Evolutionary conservation across 2,329 filamentous ascomycete species (phyloP).

Genomic region (Penicillium sp.): DNA sequence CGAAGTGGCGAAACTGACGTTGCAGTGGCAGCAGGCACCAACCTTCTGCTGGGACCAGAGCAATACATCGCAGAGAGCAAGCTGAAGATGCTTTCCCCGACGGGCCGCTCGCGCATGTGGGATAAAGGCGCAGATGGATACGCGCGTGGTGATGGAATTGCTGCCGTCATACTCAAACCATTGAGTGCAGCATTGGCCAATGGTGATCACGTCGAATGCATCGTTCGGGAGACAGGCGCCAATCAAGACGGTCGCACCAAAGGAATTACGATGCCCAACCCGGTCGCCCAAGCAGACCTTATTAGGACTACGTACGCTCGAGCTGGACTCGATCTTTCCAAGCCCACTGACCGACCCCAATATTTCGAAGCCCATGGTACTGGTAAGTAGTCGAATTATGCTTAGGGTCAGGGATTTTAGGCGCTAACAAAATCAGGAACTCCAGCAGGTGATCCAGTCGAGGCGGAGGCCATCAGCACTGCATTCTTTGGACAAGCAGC

Average conservation of each 20-base stretch:
- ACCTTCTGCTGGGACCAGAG: slow-evolving; percentile 24
- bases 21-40: slow-evolving; percentile 20
- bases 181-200: slow-evolving; percentile 42
- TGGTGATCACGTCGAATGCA: slow-evolving; percentile 39
- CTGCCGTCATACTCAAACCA: slow-evolving; percentile 45
- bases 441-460: slow-evolving; percentile 20
- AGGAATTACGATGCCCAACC: slow-evolving; percentile 32
- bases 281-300: slow-evolving; percentile 32
- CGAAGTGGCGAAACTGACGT: slow-evolving; percentile 23
- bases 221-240: slow-evolving; percentile 29
- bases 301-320: slow-evolving; percentile 34
- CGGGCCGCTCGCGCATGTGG: slow-evolving; percentile 45
- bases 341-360: slow-evolving; percentile 26
- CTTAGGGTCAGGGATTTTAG: too few species aligned
- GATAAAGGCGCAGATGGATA: slow-evolving; percentile 43
- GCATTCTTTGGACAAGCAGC: slow-evolving; percentile 15
- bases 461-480: slow-evolving; percentile 18
- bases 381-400: slow-evolving; percentile 19
- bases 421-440: slow-evolving; percentile 12
- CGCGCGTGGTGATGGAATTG: slow-evolving; percentile 47
- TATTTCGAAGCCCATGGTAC: slow-evolving; percentile 44
- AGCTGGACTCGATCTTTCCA: slow-evolving; percentile 31
- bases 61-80: slow-evolving; percentile 28
- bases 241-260: slow-evolving; percentile 33
- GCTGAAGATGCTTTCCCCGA: slow-evolving; percentile 43